Percentiles rank a stretch among this genome's conserved stretches.
Evolutionary conservation across 129 eudicot genomes (phyloP).

Genomic region (Flaveria trinervia): DNA sequence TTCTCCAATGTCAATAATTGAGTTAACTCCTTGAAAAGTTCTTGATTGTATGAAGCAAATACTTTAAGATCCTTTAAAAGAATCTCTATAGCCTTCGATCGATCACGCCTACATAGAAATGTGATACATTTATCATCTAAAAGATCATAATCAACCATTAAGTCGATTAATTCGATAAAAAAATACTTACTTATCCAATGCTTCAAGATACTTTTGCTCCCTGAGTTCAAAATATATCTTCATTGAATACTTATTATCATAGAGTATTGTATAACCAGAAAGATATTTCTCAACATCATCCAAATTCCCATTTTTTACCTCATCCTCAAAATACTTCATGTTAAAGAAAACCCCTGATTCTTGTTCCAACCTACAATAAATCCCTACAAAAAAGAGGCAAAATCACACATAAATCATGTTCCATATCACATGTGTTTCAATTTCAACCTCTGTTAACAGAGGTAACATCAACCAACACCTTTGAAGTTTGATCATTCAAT

Average conservation of each 20-base stretch:
- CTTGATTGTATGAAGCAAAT: conserved; percentile 86
- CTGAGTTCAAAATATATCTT: conserved; percentile 40
- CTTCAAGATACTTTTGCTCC: conserved; percentile 40
- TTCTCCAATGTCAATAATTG: conserved; percentile 83
- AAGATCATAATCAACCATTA: no score
- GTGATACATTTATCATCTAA: no score
- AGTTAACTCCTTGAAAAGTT: conserved; percentile 94
- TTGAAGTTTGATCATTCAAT: no score
- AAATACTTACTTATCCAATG: conserved; percentile 37
- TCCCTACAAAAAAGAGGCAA: not conserved
- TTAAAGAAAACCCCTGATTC: conserved; percentile 56
- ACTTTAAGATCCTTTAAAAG: conserved; percentile 87
- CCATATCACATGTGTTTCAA: no score
- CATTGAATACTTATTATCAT: conserved; percentile 38
- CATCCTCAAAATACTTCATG: conserved; percentile 50
- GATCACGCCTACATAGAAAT: conserved; percentile 49
- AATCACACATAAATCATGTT: no score
- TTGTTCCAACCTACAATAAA: conserved; percentile 45
- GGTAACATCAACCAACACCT: no score
- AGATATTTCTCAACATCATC: conserved; percentile 59
- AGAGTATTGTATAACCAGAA: conserved; percentile 42
- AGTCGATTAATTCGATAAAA: not conserved
- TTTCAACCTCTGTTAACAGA: no score
- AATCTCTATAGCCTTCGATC: conserved; percentile 89
- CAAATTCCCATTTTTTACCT: conserved; percentile 51